Evolutionary conservation across 371 early-diverging fungal species (phyloP).

Genomic region (Rhizopus stolonifer): DNA sequence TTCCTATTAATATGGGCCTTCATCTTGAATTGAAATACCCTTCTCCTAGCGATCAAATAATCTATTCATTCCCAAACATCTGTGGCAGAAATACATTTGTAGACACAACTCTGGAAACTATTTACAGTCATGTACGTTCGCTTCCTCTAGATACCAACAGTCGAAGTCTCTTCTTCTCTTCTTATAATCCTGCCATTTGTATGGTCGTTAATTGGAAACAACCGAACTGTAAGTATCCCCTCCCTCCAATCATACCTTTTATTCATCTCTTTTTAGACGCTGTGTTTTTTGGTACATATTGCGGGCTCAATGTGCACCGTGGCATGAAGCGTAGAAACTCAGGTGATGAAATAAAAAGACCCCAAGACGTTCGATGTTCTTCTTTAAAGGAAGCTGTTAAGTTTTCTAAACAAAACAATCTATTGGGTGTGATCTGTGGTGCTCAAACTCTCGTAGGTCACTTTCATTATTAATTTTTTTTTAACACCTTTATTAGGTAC

Average conservation of each 20-base stretch:
- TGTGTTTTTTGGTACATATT: slow-evolving; percentile 81
- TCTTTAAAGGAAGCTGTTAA: slow-evolving; percentile 73
- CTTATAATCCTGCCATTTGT: slow-evolving; percentile 89
- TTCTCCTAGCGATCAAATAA: slow-evolving; percentile 55
- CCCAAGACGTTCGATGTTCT: slow-evolving; percentile 44
- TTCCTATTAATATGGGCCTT: slow-evolving; percentile 78
- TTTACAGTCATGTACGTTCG: slow-evolving; percentile 66
- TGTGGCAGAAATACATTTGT: slow-evolving; percentile 76
- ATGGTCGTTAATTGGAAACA: slow-evolving; percentile 96
- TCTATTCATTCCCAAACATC: slow-evolving; percentile 55
- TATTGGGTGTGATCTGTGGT: slow-evolving; percentile 87
- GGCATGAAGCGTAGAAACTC: slow-evolving; percentile 41
- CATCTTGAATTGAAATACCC: slow-evolving; percentile 86
- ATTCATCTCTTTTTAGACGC: slow-evolving; percentile 54
- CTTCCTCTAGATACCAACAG: slow-evolving; percentile 33
- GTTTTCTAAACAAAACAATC: slow-evolving; percentile 71
- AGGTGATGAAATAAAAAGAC: slow-evolving; percentile 23
- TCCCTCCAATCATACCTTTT: neutral
- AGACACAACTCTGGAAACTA: slow-evolving; percentile 79
- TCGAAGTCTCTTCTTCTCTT: slow-evolving; percentile 70
- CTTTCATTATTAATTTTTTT: neutral
- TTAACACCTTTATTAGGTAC: slow-evolving; percentile 54
- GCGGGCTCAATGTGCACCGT: slow-evolving; percentile 66
- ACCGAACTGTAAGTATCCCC: slow-evolving; percentile 77
- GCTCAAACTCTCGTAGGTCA: slow-evolving; percentile 81